Base-by-base conservation (phyloP, 441 rosid genomes). In the Pelargonium fulgidum region DNA sequence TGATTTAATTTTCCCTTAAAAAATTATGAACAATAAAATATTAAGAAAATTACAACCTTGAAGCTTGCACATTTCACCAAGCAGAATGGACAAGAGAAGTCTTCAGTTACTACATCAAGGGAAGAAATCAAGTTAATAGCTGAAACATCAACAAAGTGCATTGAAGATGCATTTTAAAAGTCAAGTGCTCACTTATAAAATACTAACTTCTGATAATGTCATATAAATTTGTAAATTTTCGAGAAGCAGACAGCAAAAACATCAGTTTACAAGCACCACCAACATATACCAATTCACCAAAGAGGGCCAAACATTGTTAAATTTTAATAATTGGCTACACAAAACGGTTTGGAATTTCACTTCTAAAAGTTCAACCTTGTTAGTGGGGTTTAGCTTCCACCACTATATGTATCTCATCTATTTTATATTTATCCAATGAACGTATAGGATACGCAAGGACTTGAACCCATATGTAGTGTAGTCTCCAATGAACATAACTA, bases 1-100 rank as follows among this genome's bases (percentile, higher is more conserved):
- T 6, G 62, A 77, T 67, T 69, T 41, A 68, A 67, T 45, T 69
- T 42, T 33, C 54, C 67, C 7, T 14, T 9, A 1, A 17, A 54
- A 29, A 7, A 20, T 59, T 20, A 20, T 12, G 10, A 20, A 59
- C 26, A 20, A 22, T 59, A 59, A 59, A 19, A 3, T 58, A 58
- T 8, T 58, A n/a, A 58, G 62, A 70, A 50, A 65, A 42, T 62
- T 71, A 72, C 71, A 64, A 92, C 99, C 99, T 91, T 91, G 77
- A 89, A 92, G 87, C 97, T 92, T 68, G 85, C 92, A 78, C 98
- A 95, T 81, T 88, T 95, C 44, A 86, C 91, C 81, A 95, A 83
- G 89, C 99, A 92, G 79, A 92, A 89, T 75, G 99, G 96, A 80
- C 99, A 92, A 62, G 98, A 84, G 78, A 90, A 95, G 75, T 95